phyloP scores from a whole-genome alignment of 495 filamentous ascomycete genomes.

The Pseudotulostoma volvatum region DNA sequence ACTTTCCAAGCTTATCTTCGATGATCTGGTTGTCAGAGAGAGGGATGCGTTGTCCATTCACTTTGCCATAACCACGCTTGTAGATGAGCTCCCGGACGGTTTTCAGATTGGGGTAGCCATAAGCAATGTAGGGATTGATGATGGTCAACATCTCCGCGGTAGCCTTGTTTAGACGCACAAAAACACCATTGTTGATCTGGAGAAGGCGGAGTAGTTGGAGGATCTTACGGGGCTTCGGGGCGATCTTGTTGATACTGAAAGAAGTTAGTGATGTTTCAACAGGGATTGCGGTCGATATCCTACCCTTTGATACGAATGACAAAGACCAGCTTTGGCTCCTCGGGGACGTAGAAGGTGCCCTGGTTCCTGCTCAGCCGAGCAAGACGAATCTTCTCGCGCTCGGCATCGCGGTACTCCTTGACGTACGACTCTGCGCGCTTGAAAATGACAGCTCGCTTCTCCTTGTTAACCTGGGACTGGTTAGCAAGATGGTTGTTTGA shows the following conservation, averaged over 20 bases:
- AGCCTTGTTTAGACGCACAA: constrained; percentile 93
- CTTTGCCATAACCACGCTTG: constrained; percentile 97
- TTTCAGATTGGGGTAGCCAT: constrained; percentile 98
- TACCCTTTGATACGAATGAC: constrained; percentile 98
- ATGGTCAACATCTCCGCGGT: constrained; percentile 95
- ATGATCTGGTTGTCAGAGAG: constrained; percentile 97
- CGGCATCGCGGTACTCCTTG: constrained; percentile 93
- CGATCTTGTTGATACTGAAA: constrained; percentile 97
- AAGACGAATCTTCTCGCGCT: constrained; percentile 97
- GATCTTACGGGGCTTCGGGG: constrained; percentile 99
- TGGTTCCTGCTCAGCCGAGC: constrained; percentile 74
- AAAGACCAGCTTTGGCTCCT: constrained; percentile 93
- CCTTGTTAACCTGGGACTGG: constrained; percentile 66
- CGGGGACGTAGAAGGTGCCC: constrained; percentile 83
- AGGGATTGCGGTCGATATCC: too few relatives aligned
- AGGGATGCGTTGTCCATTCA: constrained; percentile 88
- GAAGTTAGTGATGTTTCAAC: constrained; percentile 1
- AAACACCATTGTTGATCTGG: constrained; percentile 99
- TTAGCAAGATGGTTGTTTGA: constrained; percentile 22
- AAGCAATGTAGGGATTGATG: constrained; percentile 95
- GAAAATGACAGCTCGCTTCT: constrained; percentile 96
- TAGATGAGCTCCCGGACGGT: constrained; percentile 96
- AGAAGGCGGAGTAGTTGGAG: constrained; percentile 96
- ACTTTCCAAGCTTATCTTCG: constrained; percentile 90
- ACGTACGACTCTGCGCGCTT: constrained; percentile 99